Evolutionary conservation across 140 eudicot species (phyloP).

Genomic region (Senecio squalidus): DNA sequence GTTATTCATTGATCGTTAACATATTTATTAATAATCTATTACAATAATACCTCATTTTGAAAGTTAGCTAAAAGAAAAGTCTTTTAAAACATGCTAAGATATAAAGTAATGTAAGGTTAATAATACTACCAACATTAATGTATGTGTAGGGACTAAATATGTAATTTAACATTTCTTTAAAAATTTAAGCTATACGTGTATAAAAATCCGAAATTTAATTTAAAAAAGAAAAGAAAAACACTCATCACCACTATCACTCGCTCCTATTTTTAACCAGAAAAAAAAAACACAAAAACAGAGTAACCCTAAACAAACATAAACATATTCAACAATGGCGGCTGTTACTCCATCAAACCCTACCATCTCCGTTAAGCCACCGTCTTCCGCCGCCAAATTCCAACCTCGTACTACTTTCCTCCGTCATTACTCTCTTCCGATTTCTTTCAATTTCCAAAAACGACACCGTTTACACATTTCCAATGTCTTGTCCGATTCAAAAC

Average conservation of each 20-base stretch:
- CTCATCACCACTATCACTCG: not conserved
- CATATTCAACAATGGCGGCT: conserved; percentile 41
- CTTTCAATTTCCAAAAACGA: conserved; percentile 11
- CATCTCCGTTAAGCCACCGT: conserved; percentile 13
- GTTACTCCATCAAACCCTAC: conserved; percentile 12
- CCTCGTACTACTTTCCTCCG: not conserved
- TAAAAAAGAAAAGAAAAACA: not conserved
- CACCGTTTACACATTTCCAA: conserved; percentile 36
- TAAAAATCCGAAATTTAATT: not conserved
- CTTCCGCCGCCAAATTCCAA: conserved; percentile 11
- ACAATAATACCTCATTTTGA: no score
- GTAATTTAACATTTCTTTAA: not conserved
- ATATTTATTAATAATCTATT: no score
- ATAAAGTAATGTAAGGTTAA: no score
- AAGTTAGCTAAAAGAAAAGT: no score
- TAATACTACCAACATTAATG: no score
- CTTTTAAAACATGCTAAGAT: no score
- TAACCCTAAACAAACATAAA: conserved; percentile 1
- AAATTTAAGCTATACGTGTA: not conserved
- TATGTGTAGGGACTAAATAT: no score
- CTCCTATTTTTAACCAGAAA: not conserved
- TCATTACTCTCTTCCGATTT: conserved; percentile 21
- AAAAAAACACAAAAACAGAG: not conserved
- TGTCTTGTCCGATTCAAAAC: conserved; percentile 35
- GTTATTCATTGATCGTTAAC: no score